Percentiles rank a stretch among this genome's conserved stretches.
These are phyloP conservation scores for Tricholoma sp. DNA, from an alignment of 768 basidiomycete genomes.

Conservation along the genomic window DNA sequence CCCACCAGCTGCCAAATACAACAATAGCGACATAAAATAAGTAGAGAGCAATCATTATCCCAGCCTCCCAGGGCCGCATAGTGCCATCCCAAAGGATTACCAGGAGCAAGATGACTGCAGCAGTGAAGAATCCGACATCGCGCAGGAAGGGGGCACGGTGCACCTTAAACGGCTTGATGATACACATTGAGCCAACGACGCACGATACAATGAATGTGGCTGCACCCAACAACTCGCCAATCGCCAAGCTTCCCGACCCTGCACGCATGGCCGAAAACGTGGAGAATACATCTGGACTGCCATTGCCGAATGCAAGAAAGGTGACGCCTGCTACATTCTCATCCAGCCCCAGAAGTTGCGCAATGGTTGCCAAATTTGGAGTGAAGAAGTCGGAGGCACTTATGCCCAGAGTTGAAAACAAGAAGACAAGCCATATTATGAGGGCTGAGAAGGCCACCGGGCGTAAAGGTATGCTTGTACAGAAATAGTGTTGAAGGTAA, in stretches of 20 bases:
- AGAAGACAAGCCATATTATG: conserved; percentile 78
- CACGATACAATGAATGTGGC: conserved; percentile 95
- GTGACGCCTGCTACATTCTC: conserved; percentile 97
- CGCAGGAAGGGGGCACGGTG: conserved; percentile 77
- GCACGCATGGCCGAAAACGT: conserved; percentile 91
- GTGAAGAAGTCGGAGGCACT: conserved; percentile 97
- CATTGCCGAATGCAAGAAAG: conserved; percentile 95
- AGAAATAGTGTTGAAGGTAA: conserved; percentile 71
- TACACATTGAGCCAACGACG: conserved; percentile 96
- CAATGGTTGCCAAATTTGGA: conserved; percentile 89
- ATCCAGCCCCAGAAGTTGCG: conserved; percentile 78
- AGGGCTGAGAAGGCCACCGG: conserved; percentile 60
- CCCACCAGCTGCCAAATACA: conserved; percentile 74
- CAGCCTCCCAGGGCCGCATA: conserved; percentile 71
- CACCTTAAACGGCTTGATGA: conserved; percentile 93
- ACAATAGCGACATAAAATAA: conserved; percentile 72
- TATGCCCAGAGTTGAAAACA: conserved; percentile 95
- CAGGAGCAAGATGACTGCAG: conserved; percentile 73
- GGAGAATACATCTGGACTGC: conserved; percentile 93
- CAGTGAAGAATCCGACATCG: conserved; percentile 92
- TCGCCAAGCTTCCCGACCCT: conserved; percentile 81
- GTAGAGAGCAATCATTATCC: conserved; percentile 67
- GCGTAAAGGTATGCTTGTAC: conserved; percentile 48
- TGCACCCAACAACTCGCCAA: conserved; percentile 93
- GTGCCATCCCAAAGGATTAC: conserved; percentile 71